Evolutionary conservation across 805 yeast genomes (phyloP).

Genomic region (Candida bentonensis): DNA sequence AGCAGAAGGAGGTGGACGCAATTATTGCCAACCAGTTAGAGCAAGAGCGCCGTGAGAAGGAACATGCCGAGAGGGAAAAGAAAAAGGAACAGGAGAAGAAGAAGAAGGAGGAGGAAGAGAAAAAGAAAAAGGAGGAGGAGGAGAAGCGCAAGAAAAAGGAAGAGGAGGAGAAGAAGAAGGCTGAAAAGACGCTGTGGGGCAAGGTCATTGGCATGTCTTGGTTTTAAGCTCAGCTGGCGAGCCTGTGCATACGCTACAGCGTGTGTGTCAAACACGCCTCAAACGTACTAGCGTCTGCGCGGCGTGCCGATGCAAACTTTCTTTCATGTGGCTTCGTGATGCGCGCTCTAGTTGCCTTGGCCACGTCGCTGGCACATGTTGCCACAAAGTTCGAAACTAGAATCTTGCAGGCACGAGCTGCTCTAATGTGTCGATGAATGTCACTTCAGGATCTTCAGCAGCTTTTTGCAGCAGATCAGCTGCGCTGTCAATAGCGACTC

Average conservation of each 20-base stretch:
- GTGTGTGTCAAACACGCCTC: neutral
- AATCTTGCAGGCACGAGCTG: neutral
- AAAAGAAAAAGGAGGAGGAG: neutral
- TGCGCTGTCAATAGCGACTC: neutral
- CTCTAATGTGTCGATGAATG: neutral
- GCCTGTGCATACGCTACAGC: too few species aligned
- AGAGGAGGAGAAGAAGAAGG: neutral
- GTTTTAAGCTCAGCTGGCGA: too few species aligned
- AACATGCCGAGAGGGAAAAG: neutral
- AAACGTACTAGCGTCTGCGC: neutral
- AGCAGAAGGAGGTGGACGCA: neutral
- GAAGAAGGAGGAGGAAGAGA: neutral
- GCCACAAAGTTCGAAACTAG: neutral
- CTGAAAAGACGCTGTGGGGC: neutral
- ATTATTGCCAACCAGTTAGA: neutral
- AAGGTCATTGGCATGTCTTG: neutral
- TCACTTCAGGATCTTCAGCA: neutral
- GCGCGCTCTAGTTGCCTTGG: neutral
- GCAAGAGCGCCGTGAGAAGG: neutral
- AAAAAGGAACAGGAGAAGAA: neutral
- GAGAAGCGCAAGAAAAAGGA: neutral
- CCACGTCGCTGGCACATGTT: neutral
- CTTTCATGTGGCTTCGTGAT: too few species aligned
- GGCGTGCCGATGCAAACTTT: neutral
- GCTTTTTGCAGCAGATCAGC: neutral